phyloP scores from a whole-genome alignment of 106 monocot species.

The Acorus gramineus region DNA sequence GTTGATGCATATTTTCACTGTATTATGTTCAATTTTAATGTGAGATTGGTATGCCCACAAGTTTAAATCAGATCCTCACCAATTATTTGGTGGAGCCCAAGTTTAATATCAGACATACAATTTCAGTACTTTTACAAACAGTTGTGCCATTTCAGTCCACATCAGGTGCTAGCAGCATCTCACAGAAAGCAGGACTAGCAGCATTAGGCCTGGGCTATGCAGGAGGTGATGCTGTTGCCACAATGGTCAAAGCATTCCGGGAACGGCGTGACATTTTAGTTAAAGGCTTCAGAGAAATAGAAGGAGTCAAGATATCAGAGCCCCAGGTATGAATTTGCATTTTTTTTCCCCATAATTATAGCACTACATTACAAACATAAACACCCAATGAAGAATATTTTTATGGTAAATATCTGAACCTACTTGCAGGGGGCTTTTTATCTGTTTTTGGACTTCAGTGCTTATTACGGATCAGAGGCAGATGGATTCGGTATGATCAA shows the following conservation, averaged over 20 bases:
- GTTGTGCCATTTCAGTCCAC: conserved; percentile 30
- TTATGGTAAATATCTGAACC: too few relatives aligned
- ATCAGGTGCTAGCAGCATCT: conserved; percentile 86
- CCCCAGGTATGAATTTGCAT: conserved; percentile 43
- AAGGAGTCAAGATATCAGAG: conserved; percentile 72
- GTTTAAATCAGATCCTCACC: too few relatives aligned
- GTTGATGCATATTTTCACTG: too few relatives aligned
- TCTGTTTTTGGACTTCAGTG: conserved; percentile 72
- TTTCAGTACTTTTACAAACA: too few relatives aligned
- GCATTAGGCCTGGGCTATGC: conserved; percentile 68
- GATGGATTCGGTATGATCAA: conserved; percentile 65
- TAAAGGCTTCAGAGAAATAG: conserved; percentile 49
- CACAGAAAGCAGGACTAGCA: conserved; percentile 80
- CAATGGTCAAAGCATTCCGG: conserved; percentile 75
- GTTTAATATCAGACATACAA: too few relatives aligned
- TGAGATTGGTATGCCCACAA: too few relatives aligned
- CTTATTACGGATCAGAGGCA: conserved; percentile 62
- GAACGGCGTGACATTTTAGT: conserved; percentile 71
- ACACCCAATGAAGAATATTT: too few relatives aligned
- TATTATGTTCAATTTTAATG: too few relatives aligned
- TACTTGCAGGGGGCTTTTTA: conserved; percentile 77
- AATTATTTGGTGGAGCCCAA: too few relatives aligned
- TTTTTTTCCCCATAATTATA: background rate
- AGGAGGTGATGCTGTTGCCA: conserved; percentile 66
- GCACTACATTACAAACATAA: too few relatives aligned